Evolutionary conservation across 371 early-diverging fungal species (phyloP).

Genomic region (Blyttiomyces sp.): DNA sequence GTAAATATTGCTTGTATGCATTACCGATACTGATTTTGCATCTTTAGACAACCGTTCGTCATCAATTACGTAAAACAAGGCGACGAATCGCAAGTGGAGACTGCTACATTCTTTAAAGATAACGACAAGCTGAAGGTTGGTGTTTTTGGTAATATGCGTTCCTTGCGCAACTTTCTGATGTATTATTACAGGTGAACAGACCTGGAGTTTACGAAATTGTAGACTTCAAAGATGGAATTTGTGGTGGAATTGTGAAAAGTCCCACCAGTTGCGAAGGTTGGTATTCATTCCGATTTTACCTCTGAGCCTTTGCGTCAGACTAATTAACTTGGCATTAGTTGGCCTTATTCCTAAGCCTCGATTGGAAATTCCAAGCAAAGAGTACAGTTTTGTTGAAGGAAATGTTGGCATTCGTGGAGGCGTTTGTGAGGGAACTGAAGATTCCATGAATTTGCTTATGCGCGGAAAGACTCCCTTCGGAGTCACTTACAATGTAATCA

Average conservation of each 20-base stretch:
- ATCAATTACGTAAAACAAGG: conserved; percentile 10
- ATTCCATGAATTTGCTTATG: conserved; percentile 28
- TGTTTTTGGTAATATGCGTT: too few relatives aligned
- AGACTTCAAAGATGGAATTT: conserved; percentile 22
- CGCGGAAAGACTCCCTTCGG: conserved; percentile 39
- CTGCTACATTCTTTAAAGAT: background rate
- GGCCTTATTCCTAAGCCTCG: conserved; percentile 31
- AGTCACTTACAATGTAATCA: conserved; percentile 20
- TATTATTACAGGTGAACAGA: too few relatives aligned
- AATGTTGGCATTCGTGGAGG: conserved; percentile 3
- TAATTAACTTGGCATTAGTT: too few relatives aligned
- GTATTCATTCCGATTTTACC: too few relatives aligned
- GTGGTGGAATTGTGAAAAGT: conserved; percentile 24
- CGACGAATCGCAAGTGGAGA: background rate
- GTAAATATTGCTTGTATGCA: background rate
- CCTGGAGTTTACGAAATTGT: conserved; percentile 35
- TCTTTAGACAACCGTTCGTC: conserved; percentile 26
- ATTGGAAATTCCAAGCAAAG: conserved; percentile 22
- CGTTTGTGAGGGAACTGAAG: conserved; percentile 30
- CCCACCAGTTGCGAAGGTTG: conserved; percentile 23
- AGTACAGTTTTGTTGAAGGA: conserved; percentile 14
- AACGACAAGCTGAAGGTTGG: background rate
- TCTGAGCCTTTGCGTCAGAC: too few relatives aligned
- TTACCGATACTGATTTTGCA: background rate
- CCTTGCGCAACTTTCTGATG: too few relatives aligned